Base-by-base conservation (phyloP, 371 early-diverging fungal genomes). In the Haplosporangium sp. region DNA sequence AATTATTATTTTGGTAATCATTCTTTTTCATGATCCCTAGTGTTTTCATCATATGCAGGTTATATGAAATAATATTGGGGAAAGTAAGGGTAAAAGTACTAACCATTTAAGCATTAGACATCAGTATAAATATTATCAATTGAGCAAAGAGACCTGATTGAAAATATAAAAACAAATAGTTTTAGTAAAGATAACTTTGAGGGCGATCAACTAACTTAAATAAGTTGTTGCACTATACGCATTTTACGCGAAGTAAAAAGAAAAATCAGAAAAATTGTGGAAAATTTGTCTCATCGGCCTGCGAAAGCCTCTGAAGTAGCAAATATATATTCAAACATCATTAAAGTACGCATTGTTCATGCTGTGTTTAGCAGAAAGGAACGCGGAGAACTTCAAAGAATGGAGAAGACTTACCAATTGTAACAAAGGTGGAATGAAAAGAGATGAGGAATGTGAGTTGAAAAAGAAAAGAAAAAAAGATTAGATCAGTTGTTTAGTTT, bases 291-390 rank as follows among this genome's bases (percentile, higher is more conserved):
- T 78, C 78, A 78, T 78, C 63, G 78, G 73, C 73, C 64, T 61
- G 73, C 73, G 74, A 73, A 58, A 57, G 71, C 74, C 78, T 78
- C 78, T 78, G 78, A 78, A 78, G 78, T 78, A 78, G 78, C 78
- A 78, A 78, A 78, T 78, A 78, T 77, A 67, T 70, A 67, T 67
- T 69, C 62, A 73, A 61, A 69, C 78, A 78, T 78, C 78, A 78
- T 73, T 35, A 37, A 34, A 61, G 65, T 55, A 34, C 34, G 11
- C 55, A 55, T 19, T 13, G 27, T n/a, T 42, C 20, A 56, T 20
- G 34, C 34, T 27, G 27, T 27, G 27, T 27, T 27, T 3, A 56
- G 34, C 34, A 39, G 40, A 15, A 27, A 45, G 66, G 19, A 45
- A 37, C 5, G 45, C 40, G 50, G 52, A 27, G n/a, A 13, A n/a